Evolutionary conservation across 2,329 filamentous ascomycete genomes (phyloP).

Genomic region (Pseudocercospora ulei): DNA sequence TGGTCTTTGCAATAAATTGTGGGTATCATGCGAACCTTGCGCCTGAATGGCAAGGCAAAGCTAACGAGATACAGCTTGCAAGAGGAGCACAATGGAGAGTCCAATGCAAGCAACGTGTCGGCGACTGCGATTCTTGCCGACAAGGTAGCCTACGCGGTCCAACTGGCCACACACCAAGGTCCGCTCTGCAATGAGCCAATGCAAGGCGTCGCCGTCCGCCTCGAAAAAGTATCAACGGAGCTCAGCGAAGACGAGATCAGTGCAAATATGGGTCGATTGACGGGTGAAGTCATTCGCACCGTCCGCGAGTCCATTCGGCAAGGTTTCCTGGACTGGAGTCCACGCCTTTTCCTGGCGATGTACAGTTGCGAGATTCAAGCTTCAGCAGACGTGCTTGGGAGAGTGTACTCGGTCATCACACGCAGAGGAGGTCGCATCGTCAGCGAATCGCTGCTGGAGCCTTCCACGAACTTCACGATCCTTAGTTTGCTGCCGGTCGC

Average conservation of each 20-base stretch:
- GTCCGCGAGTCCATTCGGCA: constrained; percentile 72
- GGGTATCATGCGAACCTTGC: constrained; percentile 34
- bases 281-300: constrained; percentile 84
- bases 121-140: constrained; percentile 53
- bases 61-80: constrained; percentile 24
- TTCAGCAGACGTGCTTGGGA: constrained; percentile 82
- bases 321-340: constrained; percentile 91
- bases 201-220: constrained; percentile 81
- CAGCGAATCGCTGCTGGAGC: constrained; percentile 84
- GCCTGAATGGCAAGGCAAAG: constrained; percentile 29
- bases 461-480: constrained; percentile 94
- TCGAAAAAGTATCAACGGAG: constrained; percentile 65
- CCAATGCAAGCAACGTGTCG: constrained; percentile 20
- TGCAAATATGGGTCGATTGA: constrained; percentile 67
- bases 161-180: constrained; percentile 78
- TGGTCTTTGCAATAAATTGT: constrained; percentile 63
- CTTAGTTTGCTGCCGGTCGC: constrained; percentile 78
- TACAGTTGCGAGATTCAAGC: constrained; percentile 97
- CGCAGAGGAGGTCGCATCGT: constrained; percentile 81
- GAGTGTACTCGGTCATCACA: constrained; percentile 96
- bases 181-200: constrained; percentile 88
- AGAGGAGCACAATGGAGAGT: constrained; percentile 23
- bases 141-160: constrained; percentile 88
- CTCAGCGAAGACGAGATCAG: constrained; percentile 48
- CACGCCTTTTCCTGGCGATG: constrained; percentile 91